Evolutionary conservation across 257 asterid species (phyloP), one percentile per base, ranked within the genome.

Genomic region (Solanum raphanifolium): DNA sequence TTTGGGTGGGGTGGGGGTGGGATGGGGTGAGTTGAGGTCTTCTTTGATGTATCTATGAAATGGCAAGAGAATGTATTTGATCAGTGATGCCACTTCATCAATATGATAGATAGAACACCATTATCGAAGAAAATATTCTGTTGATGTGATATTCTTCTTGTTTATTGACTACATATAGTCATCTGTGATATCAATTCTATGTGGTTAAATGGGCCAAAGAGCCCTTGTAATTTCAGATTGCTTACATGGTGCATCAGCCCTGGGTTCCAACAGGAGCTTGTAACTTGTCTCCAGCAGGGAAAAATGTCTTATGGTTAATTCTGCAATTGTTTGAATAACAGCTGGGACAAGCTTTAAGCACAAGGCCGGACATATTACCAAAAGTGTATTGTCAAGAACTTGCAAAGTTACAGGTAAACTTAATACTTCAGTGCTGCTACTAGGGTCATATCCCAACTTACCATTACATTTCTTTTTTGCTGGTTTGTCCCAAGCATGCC

Each of bases 321-420:
- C 52, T 84, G 34, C 76, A 46, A 84, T 85, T 90, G 87, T 89
- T 89, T 76, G 76, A 87, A 91, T 88, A 87, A 87, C 96, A 97
- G 99, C 98, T 97, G 58, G 99, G 99, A 81, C 99, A 97, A 91
- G 99, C 99, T 89, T 90, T 97, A 90, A 95, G 99, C 94, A 97
- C 99, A 87, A 94, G 99, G 89, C 98, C 98, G 16, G 99, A 97
- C 86, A 95, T 97, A 93, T 89, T 97, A 89, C 98, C 99, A n/a
- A 88, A 89, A 66, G 91, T 96, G 43, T 97, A 95, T 89, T 97
- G 99, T 92, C 98, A 93, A 88, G 99, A 97, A 92, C 99, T 97
- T 87, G 92, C 95, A 68, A 93, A 97, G 87, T 91, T 97, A 86
- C 99, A 97, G 98, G 99, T 95, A 91, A 36, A 87, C 69, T 29